phyloP scores from a whole-genome alignment of 495 filamentous ascomycete species.

The Letharia columbiana region DNA sequence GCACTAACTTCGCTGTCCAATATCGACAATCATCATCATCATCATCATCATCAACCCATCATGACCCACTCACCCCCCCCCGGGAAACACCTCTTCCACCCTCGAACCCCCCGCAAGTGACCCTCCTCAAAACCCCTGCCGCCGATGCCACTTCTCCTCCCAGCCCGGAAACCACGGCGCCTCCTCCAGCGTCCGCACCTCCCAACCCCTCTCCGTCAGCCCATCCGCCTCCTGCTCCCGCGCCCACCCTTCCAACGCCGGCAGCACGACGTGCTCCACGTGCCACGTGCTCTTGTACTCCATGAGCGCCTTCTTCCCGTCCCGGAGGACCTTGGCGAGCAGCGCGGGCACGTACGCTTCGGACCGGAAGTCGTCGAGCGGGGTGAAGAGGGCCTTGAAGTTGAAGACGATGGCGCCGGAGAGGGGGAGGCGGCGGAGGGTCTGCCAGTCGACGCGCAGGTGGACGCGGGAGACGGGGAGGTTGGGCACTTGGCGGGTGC shows the following conservation, averaged over 20 bases:
- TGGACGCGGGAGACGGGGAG: conserved; percentile 53
- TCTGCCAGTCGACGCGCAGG: conserved; percentile 91
- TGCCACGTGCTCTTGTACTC: conserved; percentile 83
- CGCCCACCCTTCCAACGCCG: conserved; percentile 56
- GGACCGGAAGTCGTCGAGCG: conserved; percentile 59
- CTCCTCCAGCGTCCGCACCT: conserved; percentile 67
- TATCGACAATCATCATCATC: too few species aligned
- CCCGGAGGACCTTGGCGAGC: conserved; percentile 55
- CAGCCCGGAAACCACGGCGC: conserved; percentile 76
- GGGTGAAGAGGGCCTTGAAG: conserved; percentile 85
- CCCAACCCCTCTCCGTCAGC: conserved; percentile 55
- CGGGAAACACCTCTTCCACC: too few species aligned
- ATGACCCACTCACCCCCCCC: too few species aligned
- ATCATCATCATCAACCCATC: too few species aligned
- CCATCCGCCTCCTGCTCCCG: conserved; percentile 62
- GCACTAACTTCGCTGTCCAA: too few species aligned
- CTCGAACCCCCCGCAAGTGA: too few species aligned
- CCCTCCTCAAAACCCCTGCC: conserved; percentile 56
- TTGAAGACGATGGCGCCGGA: conserved; percentile 75
- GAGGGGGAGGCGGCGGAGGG: conserved; percentile 70
- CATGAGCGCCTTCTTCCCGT: conserved; percentile 69
- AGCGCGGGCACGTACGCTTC: conserved; percentile 69
- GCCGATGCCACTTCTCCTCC: conserved; percentile 72
- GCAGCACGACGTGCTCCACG: conserved; percentile 67
- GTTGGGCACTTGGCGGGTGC: conserved; percentile 46